These are phyloP conservation scores for Rachicladosporium sp. DNA, from an alignment of 2,329 filamentous ascomycete species.

Conservation along the genomic window DNA sequence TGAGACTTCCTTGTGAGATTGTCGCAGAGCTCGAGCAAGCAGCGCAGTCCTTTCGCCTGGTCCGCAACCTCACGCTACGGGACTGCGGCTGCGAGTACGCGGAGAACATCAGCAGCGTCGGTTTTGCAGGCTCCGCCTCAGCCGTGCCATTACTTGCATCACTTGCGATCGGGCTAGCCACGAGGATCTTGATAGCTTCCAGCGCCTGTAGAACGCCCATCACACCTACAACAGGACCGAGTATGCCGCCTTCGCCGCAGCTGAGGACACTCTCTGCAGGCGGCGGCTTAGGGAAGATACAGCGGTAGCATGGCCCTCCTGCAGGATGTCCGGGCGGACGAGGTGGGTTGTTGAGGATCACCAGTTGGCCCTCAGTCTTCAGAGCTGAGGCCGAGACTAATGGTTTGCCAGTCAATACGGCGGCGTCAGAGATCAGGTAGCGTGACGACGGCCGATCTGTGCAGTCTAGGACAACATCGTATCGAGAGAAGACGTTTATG, in stretches of 20 bases:
- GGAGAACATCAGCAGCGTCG: conserved; percentile 42
- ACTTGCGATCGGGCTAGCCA: conserved; percentile 33
- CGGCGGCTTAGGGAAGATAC: conserved; percentile 78
- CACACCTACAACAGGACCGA: conserved; percentile 80
- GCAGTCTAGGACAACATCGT: conserved; percentile 83
- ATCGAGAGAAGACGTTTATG: conserved; percentile 50
- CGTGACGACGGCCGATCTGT: conserved; percentile 86
- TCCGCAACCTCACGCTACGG: conserved; percentile 62
- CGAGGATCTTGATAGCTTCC: conserved; percentile 65
- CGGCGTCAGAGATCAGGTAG: conserved; percentile 84
- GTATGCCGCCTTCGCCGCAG: conserved; percentile 83
- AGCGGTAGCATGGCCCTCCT: conserved; percentile 82
- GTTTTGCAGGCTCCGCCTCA: conserved; percentile 16
- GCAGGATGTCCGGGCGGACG: conserved; percentile 41
- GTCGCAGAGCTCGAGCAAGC: conserved; percentile 56
- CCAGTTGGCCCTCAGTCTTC: conserved; percentile 80
- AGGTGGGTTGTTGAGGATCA: conserved; percentile 73
- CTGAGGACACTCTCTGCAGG: conserved; percentile 69
- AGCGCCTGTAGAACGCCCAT: conserved; percentile 91
- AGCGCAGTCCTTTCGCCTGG: conserved; percentile 57
- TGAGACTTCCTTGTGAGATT: conserved; percentile 51
- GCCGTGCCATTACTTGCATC: conserved; percentile 4
- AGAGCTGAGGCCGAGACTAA: conserved; percentile 84
- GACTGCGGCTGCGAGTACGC: conserved; percentile 47
- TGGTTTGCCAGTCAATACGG: conserved; percentile 64